phyloP scores from a whole-genome alignment of 805 yeast species.

The Candida ponderosae region DNA sequence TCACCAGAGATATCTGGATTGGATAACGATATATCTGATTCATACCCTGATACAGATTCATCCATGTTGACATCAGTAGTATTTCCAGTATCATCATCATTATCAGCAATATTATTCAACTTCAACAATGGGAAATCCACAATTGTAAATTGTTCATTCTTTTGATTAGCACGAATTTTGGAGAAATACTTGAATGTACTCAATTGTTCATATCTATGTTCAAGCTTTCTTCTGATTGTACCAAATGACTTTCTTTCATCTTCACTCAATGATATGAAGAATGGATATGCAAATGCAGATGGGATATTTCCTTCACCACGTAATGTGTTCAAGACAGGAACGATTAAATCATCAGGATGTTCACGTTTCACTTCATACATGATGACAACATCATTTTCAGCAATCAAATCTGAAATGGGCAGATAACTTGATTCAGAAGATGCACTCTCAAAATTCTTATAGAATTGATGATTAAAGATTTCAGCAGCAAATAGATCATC shows the following conservation, averaged over 20 bases:
- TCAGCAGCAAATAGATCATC: constrained; percentile 44
- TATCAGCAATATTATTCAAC: constrained; percentile 12
- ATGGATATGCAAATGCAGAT: constrained; percentile 66
- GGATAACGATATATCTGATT: constrained; percentile 43
- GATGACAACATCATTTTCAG: constrained; percentile 52
- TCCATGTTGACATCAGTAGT: constrained; percentile 13
- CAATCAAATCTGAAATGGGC: constrained; percentile 62
- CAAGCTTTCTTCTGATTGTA: constrained; percentile 48
- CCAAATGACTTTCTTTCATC: constrained; percentile 52
- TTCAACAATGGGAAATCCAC: constrained; percentile 29
- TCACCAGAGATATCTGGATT: constrained; percentile 43
- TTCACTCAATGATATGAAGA: constrained; percentile 50
- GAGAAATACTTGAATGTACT: constrained; percentile 35
- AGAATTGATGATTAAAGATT: constrained; percentile 60
- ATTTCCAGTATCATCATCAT: constrained; percentile 10
- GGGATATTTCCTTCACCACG: constrained; percentile 32
- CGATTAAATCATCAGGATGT: constrained; percentile 38
- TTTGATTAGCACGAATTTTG: constrained; percentile 12
- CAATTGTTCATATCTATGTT: constrained; percentile 36
- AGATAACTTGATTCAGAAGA: constrained; percentile 43
- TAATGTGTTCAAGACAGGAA: constrained; percentile 52
- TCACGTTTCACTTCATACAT: constrained; percentile 46
- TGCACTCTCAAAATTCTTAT: constrained; percentile 59
- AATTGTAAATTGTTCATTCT: constrained; percentile 7
- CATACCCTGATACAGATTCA: constrained; percentile 32